Conservation (phyloP, 768 basidiomycete species). For the Collybia nuda region DNA sequence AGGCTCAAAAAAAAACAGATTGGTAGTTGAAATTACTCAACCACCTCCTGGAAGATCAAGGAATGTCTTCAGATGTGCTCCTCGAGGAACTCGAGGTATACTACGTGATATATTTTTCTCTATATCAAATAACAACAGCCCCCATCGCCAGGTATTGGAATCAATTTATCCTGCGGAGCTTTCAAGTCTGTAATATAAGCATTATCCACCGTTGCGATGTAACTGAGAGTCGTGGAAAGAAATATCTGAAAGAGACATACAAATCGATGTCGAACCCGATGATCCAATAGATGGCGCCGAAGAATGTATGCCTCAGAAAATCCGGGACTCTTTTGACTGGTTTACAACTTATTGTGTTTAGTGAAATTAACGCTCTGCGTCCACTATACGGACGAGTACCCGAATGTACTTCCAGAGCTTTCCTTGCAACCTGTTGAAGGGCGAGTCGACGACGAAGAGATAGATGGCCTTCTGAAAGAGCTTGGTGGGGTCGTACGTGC, state of each 20-base stretch:
- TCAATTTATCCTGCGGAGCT: constrained; percentile 96
- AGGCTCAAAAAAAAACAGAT: not conserved
- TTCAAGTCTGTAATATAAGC: constrained; percentile 66
- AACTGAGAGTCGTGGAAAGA: constrained; percentile 52
- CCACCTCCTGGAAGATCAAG: not conserved
- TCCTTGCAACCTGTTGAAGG: constrained; percentile 63
- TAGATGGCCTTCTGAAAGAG: constrained; percentile 51
- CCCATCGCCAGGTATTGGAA: constrained; percentile 71
- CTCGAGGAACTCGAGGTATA: constrained; percentile 90
- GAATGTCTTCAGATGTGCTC: constrained; percentile 67
- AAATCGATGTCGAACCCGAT: constrained; percentile 89
- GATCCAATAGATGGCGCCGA: constrained; percentile 64
- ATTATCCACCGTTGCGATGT: constrained; percentile 14
- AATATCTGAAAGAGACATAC: constrained; percentile 77
- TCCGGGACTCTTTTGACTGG: constrained; percentile 8
- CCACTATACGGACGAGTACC: constrained; percentile 80
- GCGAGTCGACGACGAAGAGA: constrained; percentile 56
- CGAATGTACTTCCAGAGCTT: constrained; percentile 78
- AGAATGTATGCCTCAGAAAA: constrained; percentile 39
- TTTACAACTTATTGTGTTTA: constrained; percentile 32
- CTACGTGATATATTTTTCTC: constrained; percentile 7
- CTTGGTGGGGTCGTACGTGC: constrained; percentile 56
- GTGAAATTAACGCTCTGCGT: constrained; percentile 76
- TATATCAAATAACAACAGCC: constrained; percentile 6
- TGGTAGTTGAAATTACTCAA: not conserved